Percentiles rank a stretch among this genome's conserved stretches.
phyloP scores from a whole-genome alignment of 257 asterid genomes.

The Nicotiana attenuata region DNA sequence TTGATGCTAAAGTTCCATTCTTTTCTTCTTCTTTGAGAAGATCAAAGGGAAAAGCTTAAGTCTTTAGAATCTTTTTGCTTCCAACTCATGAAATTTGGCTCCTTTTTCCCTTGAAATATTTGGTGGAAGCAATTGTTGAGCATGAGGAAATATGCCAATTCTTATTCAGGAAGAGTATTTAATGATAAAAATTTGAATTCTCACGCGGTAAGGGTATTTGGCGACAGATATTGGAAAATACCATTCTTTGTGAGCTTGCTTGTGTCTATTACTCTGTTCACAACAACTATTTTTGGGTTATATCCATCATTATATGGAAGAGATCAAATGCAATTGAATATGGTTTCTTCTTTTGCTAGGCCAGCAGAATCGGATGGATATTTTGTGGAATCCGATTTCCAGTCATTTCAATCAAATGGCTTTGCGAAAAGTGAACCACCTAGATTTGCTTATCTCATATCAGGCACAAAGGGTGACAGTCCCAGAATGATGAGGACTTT shows the following conservation, averaged over 20 bases:
- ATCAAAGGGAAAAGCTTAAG: background rate
- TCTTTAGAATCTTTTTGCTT: conserved; percentile 4
- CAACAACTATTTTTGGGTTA: conserved; percentile 47
- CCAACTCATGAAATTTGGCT: background rate
- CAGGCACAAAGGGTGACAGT: conserved; percentile 97
- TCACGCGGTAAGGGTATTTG: conserved; percentile 61
- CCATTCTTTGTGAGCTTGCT: conserved; percentile 74
- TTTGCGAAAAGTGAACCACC: conserved; percentile 54
- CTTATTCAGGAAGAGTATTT: conserved; percentile 65
- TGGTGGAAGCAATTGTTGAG: conserved; percentile 9
- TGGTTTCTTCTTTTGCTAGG: conserved; percentile 32
- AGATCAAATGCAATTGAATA: conserved; percentile 39
- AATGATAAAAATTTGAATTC: conserved; percentile 66
- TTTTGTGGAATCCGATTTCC: conserved; percentile 70
- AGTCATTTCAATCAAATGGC: conserved; percentile 30
- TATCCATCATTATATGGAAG: conserved; percentile 43
- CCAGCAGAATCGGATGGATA: conserved; percentile 40
- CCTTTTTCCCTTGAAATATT: background rate
- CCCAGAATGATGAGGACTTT: conserved; percentile 88
- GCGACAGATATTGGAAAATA: conserved; percentile 79
- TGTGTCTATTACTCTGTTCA: conserved; percentile 57
- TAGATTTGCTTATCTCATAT: conserved; percentile 88
- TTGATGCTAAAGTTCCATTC: conserved; percentile 1
- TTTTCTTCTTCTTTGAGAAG: background rate
- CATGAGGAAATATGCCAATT: conserved; percentile 56